Evolutionary conservation across 805 yeast genomes (phyloP).

Genomic region (Ogataea degrootiae): DNA sequence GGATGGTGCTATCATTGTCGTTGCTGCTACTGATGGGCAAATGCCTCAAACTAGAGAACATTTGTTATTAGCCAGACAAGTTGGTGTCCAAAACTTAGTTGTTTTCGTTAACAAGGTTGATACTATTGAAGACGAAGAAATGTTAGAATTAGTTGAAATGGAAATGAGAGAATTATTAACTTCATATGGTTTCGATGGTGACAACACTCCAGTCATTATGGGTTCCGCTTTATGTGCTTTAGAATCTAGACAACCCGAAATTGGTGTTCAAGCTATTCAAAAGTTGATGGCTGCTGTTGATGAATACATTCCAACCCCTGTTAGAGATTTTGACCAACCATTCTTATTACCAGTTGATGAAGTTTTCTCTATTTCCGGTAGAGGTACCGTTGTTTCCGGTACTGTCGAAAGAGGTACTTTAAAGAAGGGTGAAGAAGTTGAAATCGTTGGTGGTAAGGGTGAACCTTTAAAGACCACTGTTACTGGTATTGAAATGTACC

Average conservation of each 20-base stretch:
- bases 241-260: conserved; percentile 82
- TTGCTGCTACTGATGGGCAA: conserved; percentile 98
- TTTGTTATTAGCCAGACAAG: conserved; percentile 96
- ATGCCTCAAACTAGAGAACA: conserved; percentile 99
- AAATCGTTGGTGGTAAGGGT: conserved; percentile 88
- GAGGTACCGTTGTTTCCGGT: conserved; percentile 99
- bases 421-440: conserved; percentile 98
- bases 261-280: conserved; percentile 80
- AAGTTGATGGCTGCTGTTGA: conserved; percentile 90
- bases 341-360: conserved; percentile 97
- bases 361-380: conserved; percentile 96
- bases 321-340: conserved; percentile 92
- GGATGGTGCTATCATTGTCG: conserved; percentile 99
- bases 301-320: conserved; percentile 92
- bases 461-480: conserved; percentile 89
- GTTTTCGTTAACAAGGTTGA: conserved; percentile 98
- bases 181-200: conserved; percentile 96
- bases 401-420: conserved; percentile 97
- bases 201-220: conserved; percentile 95
- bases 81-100: conserved; percentile 96
- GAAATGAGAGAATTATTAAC: conserved; percentile 96
- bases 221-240: conserved; percentile 98
- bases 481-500: conserved; percentile 99
- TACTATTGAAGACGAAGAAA: conserved; percentile 96
- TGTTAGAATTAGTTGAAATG: conserved; percentile 99